Conservation (phyloP, 805 yeast genomes). For the Myxozyma udenii region DNA sequence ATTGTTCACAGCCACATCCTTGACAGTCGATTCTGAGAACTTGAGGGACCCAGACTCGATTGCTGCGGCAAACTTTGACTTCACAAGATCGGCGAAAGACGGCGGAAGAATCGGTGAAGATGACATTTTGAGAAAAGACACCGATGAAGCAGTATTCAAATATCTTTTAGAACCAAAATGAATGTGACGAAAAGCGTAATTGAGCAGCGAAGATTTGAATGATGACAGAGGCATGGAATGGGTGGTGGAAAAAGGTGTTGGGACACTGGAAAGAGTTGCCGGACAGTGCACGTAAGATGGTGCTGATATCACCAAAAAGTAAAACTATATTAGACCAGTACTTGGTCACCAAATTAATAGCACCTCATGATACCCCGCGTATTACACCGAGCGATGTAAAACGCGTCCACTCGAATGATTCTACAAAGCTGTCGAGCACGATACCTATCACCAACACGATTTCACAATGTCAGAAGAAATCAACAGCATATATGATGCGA, state of each 20-base stretch:
- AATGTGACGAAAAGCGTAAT: background rate
- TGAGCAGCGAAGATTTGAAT: background rate
- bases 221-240: background rate
- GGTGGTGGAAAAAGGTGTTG: no score
- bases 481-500: constrained; percentile 15
- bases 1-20: constrained; percentile 38
- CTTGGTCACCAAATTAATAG: no score
- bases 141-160: background rate
- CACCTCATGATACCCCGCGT: no score
- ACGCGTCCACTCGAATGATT: no score
- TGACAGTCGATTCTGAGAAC: constrained; percentile 50
- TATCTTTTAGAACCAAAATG: no score
- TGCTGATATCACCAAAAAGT: no score
- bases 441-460: no score
- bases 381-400: no score
- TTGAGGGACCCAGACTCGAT: constrained; percentile 46
- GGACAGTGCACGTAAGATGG: no score
- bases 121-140: constrained; percentile 4
- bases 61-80: constrained; percentile 43
- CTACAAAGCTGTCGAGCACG: no score
- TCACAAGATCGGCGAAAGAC: constrained; percentile 38
- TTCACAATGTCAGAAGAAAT: background rate
- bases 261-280: no score
- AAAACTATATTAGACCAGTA: no score
- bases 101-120: constrained; percentile 41